Conservation (phyloP, 495 filamentous ascomycete species). For the Daldinia childiae region DNA sequence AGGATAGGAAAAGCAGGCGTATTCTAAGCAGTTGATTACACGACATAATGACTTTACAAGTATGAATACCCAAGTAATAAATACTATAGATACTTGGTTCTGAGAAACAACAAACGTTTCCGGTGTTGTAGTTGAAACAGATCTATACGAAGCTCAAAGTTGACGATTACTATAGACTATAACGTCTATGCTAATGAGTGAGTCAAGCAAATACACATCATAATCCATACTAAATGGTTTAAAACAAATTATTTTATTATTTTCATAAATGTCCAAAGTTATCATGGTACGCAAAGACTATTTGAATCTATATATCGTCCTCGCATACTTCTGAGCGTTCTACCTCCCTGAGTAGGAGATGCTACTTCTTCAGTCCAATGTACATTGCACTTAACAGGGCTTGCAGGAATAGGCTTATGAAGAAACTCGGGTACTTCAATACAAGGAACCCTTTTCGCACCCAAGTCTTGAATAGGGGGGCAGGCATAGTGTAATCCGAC, state of each 20-base stretch:
- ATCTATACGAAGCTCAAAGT: not conserved
- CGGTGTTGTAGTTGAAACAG: not conserved
- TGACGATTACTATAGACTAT: too few species aligned
- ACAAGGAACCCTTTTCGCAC: not conserved
- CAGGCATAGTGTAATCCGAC: not conserved
- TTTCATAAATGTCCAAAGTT: not conserved
- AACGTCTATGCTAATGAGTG: too few species aligned
- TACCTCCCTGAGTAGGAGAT: not conserved
- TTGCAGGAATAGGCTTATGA: not conserved
- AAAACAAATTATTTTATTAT: too few species aligned
- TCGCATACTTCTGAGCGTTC: not conserved
- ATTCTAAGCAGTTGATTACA: not conserved
- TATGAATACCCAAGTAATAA: not conserved
- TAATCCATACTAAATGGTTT: too few species aligned
- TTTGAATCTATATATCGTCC: not conserved
- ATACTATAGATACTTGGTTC: not conserved
- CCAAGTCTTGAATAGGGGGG: constrained; percentile 3
- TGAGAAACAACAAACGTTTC: not conserved
- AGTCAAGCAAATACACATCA: too few species aligned
- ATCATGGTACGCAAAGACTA: not conserved
- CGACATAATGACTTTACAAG: not conserved
- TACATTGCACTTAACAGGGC: not conserved
- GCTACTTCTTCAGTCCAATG: constrained; percentile 1
- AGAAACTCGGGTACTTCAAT: not conserved
- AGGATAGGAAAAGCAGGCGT: not conserved